A percentile compares a stretch with the other conserved stretches of the same genome.
These are phyloP conservation scores for Aureobasidium sp. DNA, from an alignment of 2,329 filamentous ascomycete genomes.

Conservation along the genomic window DNA sequence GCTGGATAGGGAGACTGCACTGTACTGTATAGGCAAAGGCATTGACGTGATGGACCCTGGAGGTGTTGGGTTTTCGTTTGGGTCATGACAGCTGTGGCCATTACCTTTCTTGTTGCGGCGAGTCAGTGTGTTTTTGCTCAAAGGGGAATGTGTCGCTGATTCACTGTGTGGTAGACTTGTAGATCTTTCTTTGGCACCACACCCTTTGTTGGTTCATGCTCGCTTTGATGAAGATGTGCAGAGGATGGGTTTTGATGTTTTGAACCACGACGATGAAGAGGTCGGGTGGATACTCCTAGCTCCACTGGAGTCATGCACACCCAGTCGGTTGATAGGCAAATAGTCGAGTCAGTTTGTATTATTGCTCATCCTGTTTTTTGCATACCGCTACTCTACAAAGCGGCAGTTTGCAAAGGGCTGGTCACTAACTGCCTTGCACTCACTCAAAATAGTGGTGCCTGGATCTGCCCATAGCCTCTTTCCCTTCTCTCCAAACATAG, in stretches of 20 bases:
- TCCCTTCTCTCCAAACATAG: background rate
- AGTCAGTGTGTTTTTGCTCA: background rate
- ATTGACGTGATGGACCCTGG: background rate
- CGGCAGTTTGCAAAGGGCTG: background rate
- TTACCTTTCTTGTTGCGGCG: background rate
- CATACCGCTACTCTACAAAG: background rate
- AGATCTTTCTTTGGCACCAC: background rate
- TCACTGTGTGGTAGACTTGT: background rate
- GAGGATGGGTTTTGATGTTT: background rate
- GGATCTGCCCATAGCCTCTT: background rate
- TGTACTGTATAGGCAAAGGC: slow-evolving; percentile 4
- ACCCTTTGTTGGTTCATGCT: background rate
- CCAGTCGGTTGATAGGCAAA: background rate
- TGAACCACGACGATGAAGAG: background rate
- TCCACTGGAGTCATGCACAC: background rate
- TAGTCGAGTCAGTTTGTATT: background rate
- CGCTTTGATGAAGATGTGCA: background rate
- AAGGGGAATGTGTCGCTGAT: background rate
- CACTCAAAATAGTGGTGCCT: background rate
- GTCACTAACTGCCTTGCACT: background rate
- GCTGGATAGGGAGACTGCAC: background rate
- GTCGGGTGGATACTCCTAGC: background rate
- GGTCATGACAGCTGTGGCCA: background rate
- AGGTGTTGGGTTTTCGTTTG: background rate
- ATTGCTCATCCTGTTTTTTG: background rate